phyloP scores from a whole-genome alignment of 2,329 filamentous ascomycete species.

The Lithohypha guttulata region DNA sequence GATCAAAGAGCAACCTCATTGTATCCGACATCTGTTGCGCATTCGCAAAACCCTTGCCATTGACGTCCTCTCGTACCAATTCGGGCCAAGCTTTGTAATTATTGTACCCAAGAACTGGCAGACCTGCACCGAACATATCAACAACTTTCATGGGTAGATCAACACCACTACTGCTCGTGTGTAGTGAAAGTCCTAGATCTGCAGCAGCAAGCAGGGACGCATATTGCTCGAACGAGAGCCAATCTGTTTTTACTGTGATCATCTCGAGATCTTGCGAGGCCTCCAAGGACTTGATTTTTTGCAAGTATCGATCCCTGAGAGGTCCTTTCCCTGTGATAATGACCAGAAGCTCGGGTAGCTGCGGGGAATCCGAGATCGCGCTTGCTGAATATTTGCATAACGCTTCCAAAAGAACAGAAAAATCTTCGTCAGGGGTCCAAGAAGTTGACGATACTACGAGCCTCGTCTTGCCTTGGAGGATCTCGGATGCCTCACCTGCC shows the following conservation, averaged over 20 bases:
- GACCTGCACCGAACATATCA: conserved; percentile 92
- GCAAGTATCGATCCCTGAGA: conserved; percentile 60
- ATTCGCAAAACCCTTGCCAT: conserved; percentile 75
- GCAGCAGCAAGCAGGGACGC: conserved; percentile 72
- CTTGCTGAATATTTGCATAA: conserved; percentile 60
- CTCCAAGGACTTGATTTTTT: conserved; percentile 51
- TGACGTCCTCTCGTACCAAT: conserved; percentile 75
- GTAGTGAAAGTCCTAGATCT: conserved; percentile 80
- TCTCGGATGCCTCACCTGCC: conserved; percentile 45
- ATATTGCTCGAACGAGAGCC: conserved; percentile 76
- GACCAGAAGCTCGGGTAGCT: conserved; percentile 60
- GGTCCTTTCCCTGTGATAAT: conserved; percentile 95
- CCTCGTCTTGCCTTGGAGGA: conserved; percentile 48
- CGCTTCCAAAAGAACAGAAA: conserved; percentile 73
- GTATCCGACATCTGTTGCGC: conserved; percentile 53
- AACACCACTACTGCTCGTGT: conserved; percentile 87
- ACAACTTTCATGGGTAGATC: conserved; percentile 99
- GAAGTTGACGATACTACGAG: conserved; percentile 88
- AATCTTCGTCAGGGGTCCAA: conserved; percentile 96
- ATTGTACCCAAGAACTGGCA: conserved; percentile 81
- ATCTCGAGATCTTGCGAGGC: conserved; percentile 53
- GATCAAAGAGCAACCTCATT: conserved; percentile 54
- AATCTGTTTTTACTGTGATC: conserved; percentile 67
- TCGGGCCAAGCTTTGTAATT: conserved; percentile 82
- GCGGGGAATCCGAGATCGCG: conserved; percentile 33